Percentiles rank a stretch among this genome's conserved stretches.
phyloP scores from a whole-genome alignment of 768 basidiomycete genomes.

The Hypsizygus marmoreus region DNA sequence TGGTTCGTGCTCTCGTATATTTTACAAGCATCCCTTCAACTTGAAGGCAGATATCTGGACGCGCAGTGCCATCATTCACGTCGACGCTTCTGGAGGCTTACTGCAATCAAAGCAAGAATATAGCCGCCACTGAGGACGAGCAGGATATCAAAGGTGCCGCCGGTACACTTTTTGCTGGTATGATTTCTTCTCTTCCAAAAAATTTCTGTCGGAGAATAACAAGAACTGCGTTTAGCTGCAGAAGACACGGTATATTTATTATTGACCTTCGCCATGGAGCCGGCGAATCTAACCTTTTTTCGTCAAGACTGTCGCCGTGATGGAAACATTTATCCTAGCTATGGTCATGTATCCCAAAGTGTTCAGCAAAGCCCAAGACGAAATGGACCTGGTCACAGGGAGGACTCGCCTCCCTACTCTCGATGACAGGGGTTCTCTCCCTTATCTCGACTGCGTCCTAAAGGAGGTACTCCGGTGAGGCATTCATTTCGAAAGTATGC shows the following conservation, averaged over 20 bases:
- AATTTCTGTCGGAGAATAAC: background rate
- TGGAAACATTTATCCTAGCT: constrained; percentile 53
- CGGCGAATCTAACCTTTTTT: background rate
- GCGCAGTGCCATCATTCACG: constrained; percentile 45
- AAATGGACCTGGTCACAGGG: constrained; percentile 52
- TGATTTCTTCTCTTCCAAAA: constrained; percentile 11
- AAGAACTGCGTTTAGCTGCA: constrained; percentile 28
- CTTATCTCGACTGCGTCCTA: constrained; percentile 48
- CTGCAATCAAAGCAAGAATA: constrained; percentile 32
- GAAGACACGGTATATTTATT: constrained; percentile 37
- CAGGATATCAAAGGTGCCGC: constrained; percentile 60
- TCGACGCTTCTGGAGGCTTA: constrained; percentile 44
- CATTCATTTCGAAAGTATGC: too few relatives aligned
- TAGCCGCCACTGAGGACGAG: constrained; percentile 42
- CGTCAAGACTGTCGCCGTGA: constrained; percentile 49
- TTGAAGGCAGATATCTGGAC: constrained; percentile 39
- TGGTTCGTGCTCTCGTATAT: constrained; percentile 35
- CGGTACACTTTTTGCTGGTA: constrained; percentile 53
- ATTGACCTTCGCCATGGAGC: background rate
- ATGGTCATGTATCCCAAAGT: constrained; percentile 56
- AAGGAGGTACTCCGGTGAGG: constrained; percentile 51
- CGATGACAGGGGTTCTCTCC: constrained; percentile 43
- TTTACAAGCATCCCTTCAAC: constrained; percentile 6
- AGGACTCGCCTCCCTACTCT: constrained; percentile 48
- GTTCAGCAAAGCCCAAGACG: constrained; percentile 48